Base-by-base conservation (phyloP, 768 basidiomycete genomes). In the Suillus hirtellus region DNA sequence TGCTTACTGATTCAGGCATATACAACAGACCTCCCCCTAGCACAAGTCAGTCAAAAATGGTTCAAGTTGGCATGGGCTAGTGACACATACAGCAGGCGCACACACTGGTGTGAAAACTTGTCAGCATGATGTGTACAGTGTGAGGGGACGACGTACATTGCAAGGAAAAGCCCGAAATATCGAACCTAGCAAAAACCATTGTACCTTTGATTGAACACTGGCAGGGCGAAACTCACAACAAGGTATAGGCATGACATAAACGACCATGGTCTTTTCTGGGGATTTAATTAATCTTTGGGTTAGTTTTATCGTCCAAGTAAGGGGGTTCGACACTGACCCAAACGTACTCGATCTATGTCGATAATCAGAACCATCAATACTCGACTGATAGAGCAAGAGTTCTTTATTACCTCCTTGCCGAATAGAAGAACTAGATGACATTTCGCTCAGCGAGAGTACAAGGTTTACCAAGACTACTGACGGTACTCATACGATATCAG, bases 1-100 rank as follows among this genome's bases (percentile, higher is more conserved):
- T 4, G 38, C 55, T 40, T 15, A 56, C 55, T 17, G 55, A 38
- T 56, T 56, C 55, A 56, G 55, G 21, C 4, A 56, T 56, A 24
- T 56, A 56, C 37, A 56, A 27, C 15, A 56, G 37, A 38, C 55
- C 55, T 56, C 55, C 55, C 55, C 55, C 55, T 56, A 56, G 55
- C 3, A 37, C 21, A 17, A 38, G 37, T 56, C 37, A 40, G 15
- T 24, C 38, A 40, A 56, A 10, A 37, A 56, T 24, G 21, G 8
- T 15, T 40, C 37, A 19, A n/a, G 52, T 15, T 55, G 37, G 3
- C 14, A 17, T 55, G 12, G 17, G 27, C 52, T 53, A 24, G 37
- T 21, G n/a, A 27, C 14, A 56, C 55, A 38, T 56, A 58, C 55
- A 58, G 31, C 37, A 56, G 54, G 37, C 37, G 21, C 54, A 56